These are phyloP conservation scores for Rubroshorea leprosula DNA, from an alignment of 345 rosid species.

Conservation along the genomic window DNA sequence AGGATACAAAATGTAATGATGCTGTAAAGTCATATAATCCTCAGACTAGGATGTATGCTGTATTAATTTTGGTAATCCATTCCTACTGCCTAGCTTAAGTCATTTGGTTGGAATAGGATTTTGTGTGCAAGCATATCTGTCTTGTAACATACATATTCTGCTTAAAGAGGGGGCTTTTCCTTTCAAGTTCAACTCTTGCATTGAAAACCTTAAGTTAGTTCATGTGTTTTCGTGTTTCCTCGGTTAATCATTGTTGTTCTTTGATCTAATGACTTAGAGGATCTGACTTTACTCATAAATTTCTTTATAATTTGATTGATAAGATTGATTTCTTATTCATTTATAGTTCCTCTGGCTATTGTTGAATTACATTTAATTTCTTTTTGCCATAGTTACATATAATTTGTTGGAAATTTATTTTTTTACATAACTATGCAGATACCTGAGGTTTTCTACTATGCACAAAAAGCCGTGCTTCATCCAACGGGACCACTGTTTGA, in stretches of 20 bases:
- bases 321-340: background rate
- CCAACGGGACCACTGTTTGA: slow-evolving; percentile 82
- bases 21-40: background rate
- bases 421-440: slow-evolving; percentile 38
- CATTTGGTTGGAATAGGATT: background rate
- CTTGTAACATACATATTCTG: background rate
- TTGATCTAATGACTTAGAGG: too few relatives aligned
- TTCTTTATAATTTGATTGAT: background rate
- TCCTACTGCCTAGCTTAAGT: too few relatives aligned
- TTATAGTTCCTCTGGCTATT: background rate
- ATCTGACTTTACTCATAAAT: too few relatives aligned
- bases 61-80: too few relatives aligned
- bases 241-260: too few relatives aligned
- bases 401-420: background rate
- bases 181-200: too few relatives aligned
- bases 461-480: slow-evolving; percentile 79
- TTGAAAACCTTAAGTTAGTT: too few relatives aligned
- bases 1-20: background rate
- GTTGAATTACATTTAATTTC: background rate
- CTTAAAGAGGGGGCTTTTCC: background rate
- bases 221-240: background rate
- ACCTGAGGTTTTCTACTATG: slow-evolving; percentile 61
- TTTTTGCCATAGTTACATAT: too few relatives aligned
- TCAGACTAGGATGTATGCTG: background rate
- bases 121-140: background rate